Base-by-base conservation (phyloP, 495 filamentous ascomycete genomes). In the Staphylotrichum tortipilum region DNA sequence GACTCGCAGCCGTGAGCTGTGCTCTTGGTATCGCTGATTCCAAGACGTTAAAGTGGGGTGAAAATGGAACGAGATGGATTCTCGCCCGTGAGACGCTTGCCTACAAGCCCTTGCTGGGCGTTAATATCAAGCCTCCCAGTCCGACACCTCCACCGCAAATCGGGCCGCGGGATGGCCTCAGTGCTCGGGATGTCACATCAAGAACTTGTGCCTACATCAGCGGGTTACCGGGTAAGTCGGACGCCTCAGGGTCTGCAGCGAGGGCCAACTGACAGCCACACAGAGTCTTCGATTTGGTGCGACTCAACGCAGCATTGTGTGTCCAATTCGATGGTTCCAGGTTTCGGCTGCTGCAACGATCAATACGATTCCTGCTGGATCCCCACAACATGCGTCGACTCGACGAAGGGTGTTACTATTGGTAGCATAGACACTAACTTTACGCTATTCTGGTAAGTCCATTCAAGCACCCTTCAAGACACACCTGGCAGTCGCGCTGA, bases 311-410 rank as follows among this genome's bases (percentile, higher is more conserved):
- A 44, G 5, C 37, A 12, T 26, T 66, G 63, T 38, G 56, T 49
- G 0, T 57, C 49, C 45, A 60, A 66, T 53, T 45, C 49, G 19
- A 10, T 42, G 7, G 44, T 56, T 43, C 51, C 39, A 0, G 52
- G 58, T 35, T 39, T 66, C 19, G 63, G 63, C 7, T 66, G 63
- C 58, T 66, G 63, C 31, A 46, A 54, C 30, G 54, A 59, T 34
- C 15, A 12, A 12, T 30, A 50, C 0, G 40, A 28, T 7, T 15
- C 12, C 15, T 63, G 62, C 40, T 49, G 29, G 7, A 37, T 65
- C 7, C 53, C 33, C 41, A 61, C 62, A 4, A 44, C 48, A 5
- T 65, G 62, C 45, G 40, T 36, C 7, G 54, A 63, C 39, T 55
- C 49, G 26, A 52, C 53, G 15, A 45, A 59, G 0, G n/a, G 37